These are phyloP conservation scores for Onygenales sp. DNA, from an alignment of 2,329 filamentous ascomycete genomes.

Conservation along the genomic window DNA sequence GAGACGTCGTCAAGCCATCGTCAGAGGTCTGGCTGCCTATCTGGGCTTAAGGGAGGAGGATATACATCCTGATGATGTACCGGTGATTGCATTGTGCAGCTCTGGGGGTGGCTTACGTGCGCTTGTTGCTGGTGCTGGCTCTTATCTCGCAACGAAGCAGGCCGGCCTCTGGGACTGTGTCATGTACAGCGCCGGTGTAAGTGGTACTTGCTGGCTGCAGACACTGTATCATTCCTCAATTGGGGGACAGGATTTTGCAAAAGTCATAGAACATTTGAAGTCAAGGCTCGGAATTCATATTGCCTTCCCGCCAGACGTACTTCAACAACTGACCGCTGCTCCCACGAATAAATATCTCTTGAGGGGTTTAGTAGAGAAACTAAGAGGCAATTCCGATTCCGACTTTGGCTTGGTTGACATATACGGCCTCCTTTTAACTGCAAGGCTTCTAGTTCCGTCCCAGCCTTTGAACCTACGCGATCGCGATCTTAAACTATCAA, in stretches of 20 bases:
- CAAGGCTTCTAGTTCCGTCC: constrained; percentile 74
- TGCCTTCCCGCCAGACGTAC: constrained; percentile 77
- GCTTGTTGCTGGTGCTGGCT: constrained; percentile 81
- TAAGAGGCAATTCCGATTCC: constrained; percentile 69
- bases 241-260: constrained; percentile 55
- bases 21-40: constrained; percentile 69
- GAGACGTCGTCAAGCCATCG: constrained; percentile 59
- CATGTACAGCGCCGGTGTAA: constrained; percentile 92
- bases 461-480: constrained; percentile 71
- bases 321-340: constrained; percentile 70
- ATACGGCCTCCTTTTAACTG: constrained; percentile 78
- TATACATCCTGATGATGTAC: constrained; percentile 87
- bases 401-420: constrained; percentile 87
- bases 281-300: constrained; percentile 78
- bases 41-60: constrained; percentile 67
- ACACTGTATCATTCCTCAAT: constrained; percentile 77
- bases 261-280: constrained; percentile 76
- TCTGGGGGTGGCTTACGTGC: constrained; percentile 87
- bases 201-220: constrained; percentile 93
- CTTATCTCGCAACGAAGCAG: constrained; percentile 72
- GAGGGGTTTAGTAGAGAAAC: constrained; percentile 80
- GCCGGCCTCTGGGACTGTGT: constrained; percentile 87
- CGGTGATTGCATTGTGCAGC: constrained; percentile 85
- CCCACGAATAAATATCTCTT: constrained; percentile 91
- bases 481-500: constrained; percentile 81